Evolutionary conservation across 176 grass and related monocot genomes (phyloP), one percentile per base, ranked within the genome.

Genomic region (Oryza meridionalis): DNA sequence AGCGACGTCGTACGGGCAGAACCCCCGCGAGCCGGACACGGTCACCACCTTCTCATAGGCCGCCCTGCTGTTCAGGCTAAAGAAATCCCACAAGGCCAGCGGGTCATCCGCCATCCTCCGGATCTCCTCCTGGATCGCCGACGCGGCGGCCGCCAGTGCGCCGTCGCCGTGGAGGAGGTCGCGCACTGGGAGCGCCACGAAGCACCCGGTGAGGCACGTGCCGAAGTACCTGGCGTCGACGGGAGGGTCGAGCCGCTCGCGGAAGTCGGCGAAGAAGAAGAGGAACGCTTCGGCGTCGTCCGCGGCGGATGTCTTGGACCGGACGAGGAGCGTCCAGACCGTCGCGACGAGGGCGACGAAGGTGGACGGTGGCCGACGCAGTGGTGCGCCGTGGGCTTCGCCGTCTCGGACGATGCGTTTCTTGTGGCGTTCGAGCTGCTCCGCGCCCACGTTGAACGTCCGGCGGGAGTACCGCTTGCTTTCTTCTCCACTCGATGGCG

Each of bases 321-420:
- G 68, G n/a, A 19, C 82, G 58, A 83, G 66, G 38, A 69, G 49
- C 13, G 84, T 78, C 84, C 88, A 93, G 0, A 66, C 37, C 1
- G 80, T 78, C 38, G 86, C 89, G 15, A 37, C 7, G 67, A 86
- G 26, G 26, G 72, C 72, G 24, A 71, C 82, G 82, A 88, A 90
- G 43, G n/a, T 92, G 51, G 91, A 93, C 17, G 72, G 91, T 1
- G 81, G 37, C 12, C 32, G 67, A 6, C 35, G 6, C 13, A 64
- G 62, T 2, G 66, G 38, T 10, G 19, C 21, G 47, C 12, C 13
- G 33, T 42, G 9, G 55, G 70, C 10, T 25, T 71, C 27, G 72
- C 77, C 49, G 35, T 70, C 45, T 9, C 38, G 33, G 19, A 51
- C 22, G 27, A 86, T 74, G 22, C 26, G 71, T 5, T 83, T 72